Base-by-base conservation (phyloP, 768 basidiomycete species). In the Mycena indigotica region DNA sequence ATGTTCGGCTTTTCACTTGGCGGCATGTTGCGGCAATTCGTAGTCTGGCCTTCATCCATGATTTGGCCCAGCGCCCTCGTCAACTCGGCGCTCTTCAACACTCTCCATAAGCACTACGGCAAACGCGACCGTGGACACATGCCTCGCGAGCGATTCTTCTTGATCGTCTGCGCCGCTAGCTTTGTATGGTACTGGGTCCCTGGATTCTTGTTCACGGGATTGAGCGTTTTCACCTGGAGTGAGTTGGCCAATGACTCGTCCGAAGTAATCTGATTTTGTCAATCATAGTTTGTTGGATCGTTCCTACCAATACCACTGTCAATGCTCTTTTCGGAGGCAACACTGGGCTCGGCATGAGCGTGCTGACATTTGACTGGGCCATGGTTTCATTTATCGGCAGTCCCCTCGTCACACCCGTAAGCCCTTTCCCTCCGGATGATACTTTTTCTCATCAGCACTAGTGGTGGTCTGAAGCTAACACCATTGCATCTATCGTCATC, bases 21-120 rank as follows among this genome's bases (percentile, higher is more conserved):
- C 53, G 90, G 91, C 39, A 57, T 91, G 57, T 80, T 88, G 55
- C 86, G 92, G 52, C 84, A 84, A 64, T 91, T 90, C 75, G 85
- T 93, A 58, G 89, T 94, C 53, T 94, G 89, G 81, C 92, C 86
- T 1, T 77, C 84, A 49, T 88, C 85, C 71, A 93, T 93, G 90
- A 88, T 94, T 72, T 94, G 91, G 90, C 92, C 92, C n/a, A 86
- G 87, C 52, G 86, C 89, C 38, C 77, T 94, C 64, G 89, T 92
- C 67, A 90, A 85, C 68, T 87, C 84, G 21, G 90, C 91, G 12
- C 79, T 94, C 26, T 89, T 93, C 79, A 94, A 93, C 74, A 92
- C 93, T 10, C 83, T 95, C 45, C 92, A 95, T 77, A 84, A 83
- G 65, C 82, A 82, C 62, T 88, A 83, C 73, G 86, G 85, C 53